Conservation (phyloP, 1,284 basidiomycete species). For the Ustilago xerochloae region DNA sequence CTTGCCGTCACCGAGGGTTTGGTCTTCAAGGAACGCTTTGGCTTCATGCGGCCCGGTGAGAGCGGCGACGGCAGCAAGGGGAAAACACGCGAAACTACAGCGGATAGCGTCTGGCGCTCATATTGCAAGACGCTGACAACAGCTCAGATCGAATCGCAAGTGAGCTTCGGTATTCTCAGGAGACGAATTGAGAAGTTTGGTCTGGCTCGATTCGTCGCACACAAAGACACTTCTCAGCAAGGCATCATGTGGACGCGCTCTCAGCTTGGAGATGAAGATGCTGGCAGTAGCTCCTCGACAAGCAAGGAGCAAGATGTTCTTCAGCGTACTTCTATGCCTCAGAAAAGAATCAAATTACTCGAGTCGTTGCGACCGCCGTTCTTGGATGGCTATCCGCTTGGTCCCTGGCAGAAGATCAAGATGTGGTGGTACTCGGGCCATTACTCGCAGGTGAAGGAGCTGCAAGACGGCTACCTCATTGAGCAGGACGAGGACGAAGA, state of each 20-base stretch:
- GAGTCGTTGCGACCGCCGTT: conserved; percentile 65
- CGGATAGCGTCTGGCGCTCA: conserved; percentile 24
- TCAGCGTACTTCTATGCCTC: conserved; percentile 32
- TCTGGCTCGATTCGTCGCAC: conserved; percentile 63
- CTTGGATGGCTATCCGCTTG: conserved; percentile 62
- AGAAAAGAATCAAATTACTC: conserved; percentile 51
- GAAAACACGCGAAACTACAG: not conserved
- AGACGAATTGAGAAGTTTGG: conserved; percentile 67
- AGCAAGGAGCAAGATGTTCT: conserved; percentile 18
- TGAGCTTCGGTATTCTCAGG: conserved; percentile 57
- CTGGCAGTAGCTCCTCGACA: not conserved
- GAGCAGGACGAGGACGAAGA: conserved; percentile 46
- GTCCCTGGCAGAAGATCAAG: conserved; percentile 57
- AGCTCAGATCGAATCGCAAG: conserved; percentile 59
- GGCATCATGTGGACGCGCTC: conserved; percentile 56
- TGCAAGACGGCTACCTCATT: conserved; percentile 47
- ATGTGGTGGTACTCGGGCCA: conserved; percentile 56
- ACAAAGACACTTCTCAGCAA: conserved; percentile 61
- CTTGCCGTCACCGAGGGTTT: conserved; percentile 64
- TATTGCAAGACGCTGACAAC: conserved; percentile 49
- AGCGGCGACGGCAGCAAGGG: not conserved
- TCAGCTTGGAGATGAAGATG: conserved; percentile 9
- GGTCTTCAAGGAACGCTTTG: conserved; percentile 51
- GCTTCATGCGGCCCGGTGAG: conserved; percentile 26
- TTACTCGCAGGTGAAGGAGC: conserved; percentile 45